Conservation (phyloP, 2,329 filamentous ascomycete species). For the Lachnellula hyalina region DNA sequence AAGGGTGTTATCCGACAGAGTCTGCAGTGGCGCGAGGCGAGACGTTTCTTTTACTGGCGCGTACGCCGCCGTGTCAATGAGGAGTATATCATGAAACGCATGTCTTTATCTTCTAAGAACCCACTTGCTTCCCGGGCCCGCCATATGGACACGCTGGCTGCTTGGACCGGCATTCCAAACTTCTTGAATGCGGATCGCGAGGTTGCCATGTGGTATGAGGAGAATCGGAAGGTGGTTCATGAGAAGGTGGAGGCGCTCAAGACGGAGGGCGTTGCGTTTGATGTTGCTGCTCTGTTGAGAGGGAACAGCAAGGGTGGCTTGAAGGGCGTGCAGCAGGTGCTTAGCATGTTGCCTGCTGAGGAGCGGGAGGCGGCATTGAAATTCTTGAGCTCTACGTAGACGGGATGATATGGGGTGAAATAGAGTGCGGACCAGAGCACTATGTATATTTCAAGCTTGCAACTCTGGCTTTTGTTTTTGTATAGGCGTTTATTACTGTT, state of each 20-base stretch:
- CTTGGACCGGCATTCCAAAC: constrained; percentile 74
- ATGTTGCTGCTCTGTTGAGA: constrained; percentile 64
- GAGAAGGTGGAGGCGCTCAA: constrained; percentile 82
- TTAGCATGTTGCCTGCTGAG: constrained; percentile 79
- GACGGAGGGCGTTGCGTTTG: constrained; percentile 63
- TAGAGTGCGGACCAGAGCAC: too few species aligned
- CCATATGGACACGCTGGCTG: constrained; percentile 70
- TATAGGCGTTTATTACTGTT: too few species aligned
- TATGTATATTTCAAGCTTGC: too few species aligned
- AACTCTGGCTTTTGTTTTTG: too few species aligned
- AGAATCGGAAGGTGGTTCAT: constrained; percentile 77
- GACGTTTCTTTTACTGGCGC: constrained; percentile 99
- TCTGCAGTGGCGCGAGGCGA: constrained; percentile 80
- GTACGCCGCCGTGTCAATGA: constrained; percentile 94
- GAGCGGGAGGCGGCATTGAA: constrained; percentile 63
- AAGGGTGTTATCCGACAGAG: constrained; percentile 87
- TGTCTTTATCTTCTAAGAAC: constrained; percentile 48
- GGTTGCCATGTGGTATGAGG: constrained; percentile 93
- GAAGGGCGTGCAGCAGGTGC: constrained; percentile 79
- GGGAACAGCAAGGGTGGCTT: constrained; percentile 64
- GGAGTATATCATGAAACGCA: constrained; percentile 92
- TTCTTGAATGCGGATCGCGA: constrained; percentile 76
- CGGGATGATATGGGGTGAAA: too few species aligned
- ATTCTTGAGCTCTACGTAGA: constrained; percentile 25
- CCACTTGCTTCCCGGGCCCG: constrained; percentile 51